These are phyloP conservation scores for Sesbania bispinosa DNA, from an alignment of 306 rosid genomes.

Conservation along the genomic window DNA sequence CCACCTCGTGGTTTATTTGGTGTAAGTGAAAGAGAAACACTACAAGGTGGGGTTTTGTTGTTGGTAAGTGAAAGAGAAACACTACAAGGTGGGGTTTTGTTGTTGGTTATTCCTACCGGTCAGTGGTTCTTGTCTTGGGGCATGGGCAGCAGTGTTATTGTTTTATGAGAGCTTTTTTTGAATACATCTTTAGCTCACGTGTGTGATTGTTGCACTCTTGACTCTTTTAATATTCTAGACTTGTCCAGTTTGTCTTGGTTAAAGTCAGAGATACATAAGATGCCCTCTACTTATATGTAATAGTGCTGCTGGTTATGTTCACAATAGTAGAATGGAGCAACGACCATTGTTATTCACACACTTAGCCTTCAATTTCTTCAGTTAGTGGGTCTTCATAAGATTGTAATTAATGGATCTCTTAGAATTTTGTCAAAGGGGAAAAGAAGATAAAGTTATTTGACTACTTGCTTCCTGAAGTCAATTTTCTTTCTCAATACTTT, in stretches of 20 bases:
- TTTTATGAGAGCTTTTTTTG: too few species aligned
- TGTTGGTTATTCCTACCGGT: too few species aligned
- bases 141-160: too few species aligned
- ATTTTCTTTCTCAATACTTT: background rate
- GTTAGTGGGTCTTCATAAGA: background rate
- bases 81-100: too few species aligned
- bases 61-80: too few species aligned
- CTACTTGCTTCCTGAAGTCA: background rate
- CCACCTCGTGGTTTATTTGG: too few species aligned
- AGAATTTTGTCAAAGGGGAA: background rate
- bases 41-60: too few species aligned
- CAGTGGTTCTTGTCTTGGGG: too few species aligned
- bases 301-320: slow-evolving; percentile 4
- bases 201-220: too few species aligned
- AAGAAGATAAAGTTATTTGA: slow-evolving; percentile 7
- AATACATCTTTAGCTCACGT: too few species aligned
- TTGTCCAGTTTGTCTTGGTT: background rate
- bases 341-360: background rate
- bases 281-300: background rate
- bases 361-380: background rate
- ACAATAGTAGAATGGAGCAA: background rate
- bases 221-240: too few species aligned
- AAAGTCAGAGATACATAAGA: background rate
- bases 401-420: background rate
- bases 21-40: too few species aligned